Evolutionary conservation across 2,329 filamentous ascomycete species (phyloP).

Genomic region (Ophiostoma piceae): DNA sequence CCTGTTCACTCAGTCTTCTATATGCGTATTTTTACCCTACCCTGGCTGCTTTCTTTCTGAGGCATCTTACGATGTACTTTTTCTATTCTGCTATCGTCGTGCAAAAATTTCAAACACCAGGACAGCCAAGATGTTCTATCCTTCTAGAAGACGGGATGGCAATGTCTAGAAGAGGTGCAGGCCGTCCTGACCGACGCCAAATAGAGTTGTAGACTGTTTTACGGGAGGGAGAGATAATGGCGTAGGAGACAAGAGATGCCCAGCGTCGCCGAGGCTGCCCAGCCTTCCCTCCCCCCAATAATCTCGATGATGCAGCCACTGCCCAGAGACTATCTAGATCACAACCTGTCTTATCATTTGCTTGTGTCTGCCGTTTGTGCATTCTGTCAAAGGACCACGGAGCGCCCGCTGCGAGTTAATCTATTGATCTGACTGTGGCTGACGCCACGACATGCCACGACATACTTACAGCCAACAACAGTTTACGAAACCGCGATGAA

Average conservation of each 20-base stretch:
- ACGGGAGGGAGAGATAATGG: not conserved
- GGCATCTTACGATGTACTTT: not conserved
- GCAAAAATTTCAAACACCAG: not conserved
- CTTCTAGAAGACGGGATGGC: not conserved
- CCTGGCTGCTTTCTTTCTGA: not conserved
- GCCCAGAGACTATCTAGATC: conserved; percentile 3
- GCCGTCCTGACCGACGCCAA: not conserved
- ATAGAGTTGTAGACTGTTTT: not conserved
- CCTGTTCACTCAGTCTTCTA: not conserved
- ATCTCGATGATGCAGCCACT: not conserved
- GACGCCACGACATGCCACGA: not conserved
- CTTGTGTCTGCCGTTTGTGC: not conserved
- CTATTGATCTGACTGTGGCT: not conserved
- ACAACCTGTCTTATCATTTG: not conserved
- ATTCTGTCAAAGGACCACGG: not conserved
- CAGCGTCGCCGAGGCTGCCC: conserved; percentile 7
- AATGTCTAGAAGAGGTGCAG: not conserved
- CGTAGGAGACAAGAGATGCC: conserved; percentile 7
- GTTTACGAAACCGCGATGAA: not conserved
- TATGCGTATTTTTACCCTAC: not conserved
- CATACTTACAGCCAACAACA: not conserved
- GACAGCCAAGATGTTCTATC: conserved; percentile 7
- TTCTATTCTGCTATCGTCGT: not conserved
- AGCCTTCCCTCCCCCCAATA: not conserved
- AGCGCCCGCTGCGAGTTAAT: not conserved